These are phyloP conservation scores for Botrytis fabae DNA, from an alignment of 2,329 filamentous ascomycete genomes.

Conservation along the genomic window DNA sequence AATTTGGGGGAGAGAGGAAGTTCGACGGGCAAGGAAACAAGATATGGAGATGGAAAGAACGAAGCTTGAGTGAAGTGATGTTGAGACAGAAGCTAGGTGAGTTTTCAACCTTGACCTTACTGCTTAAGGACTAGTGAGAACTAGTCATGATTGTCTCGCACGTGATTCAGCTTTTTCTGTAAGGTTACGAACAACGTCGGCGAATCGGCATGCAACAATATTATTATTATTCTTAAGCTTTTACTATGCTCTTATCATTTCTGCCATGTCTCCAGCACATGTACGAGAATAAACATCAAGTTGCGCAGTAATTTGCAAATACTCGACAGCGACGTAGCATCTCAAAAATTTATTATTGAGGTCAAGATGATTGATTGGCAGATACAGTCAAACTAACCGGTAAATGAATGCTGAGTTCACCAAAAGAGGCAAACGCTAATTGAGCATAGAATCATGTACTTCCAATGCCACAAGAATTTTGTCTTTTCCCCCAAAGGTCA, in stretches of 20 bases:
- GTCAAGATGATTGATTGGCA: conserved; percentile 6
- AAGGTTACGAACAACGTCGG: neutral
- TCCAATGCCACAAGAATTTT: neutral
- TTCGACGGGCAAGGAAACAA: neutral
- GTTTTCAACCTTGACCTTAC: conserved; percentile 1
- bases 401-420: conserved; percentile 3
- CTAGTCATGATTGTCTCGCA: neutral
- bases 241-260: neutral
- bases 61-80: conserved; percentile 14
- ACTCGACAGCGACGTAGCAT: neutral
- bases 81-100: conserved; percentile 2
- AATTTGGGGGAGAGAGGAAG: neutral
- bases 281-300: neutral
- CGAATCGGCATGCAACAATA: neutral
- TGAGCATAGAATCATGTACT: neutral
- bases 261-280: neutral
- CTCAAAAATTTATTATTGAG: neutral
- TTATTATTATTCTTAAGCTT: neutral
- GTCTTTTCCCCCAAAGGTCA: neutral
- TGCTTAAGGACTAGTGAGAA: neutral
- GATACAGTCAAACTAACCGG: neutral
- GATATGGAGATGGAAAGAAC: neutral
- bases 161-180: neutral
- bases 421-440: conserved; percentile 10
- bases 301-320: neutral